phyloP scores from a whole-genome alignment of 768 basidiomycete genomes.

The Suillus hirtellus region DNA sequence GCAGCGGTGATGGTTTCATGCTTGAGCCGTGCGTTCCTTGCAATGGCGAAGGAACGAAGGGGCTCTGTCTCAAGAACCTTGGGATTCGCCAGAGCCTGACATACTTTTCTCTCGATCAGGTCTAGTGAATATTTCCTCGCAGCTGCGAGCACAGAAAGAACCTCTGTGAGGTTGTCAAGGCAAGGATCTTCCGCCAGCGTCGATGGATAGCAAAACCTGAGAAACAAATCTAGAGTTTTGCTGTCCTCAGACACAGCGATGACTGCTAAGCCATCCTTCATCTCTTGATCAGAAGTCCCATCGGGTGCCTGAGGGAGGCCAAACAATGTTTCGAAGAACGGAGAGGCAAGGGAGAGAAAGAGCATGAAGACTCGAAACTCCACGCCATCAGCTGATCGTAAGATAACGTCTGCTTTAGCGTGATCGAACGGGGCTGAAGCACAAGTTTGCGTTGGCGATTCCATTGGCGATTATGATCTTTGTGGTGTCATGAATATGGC shows the following conservation, averaged over 20 bases:
- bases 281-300: constrained; percentile 7
- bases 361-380: constrained; percentile 28
- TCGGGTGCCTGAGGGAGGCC: constrained; percentile 22
- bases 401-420: constrained; percentile 17
- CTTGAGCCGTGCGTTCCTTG: constrained; percentile 24
- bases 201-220: constrained; percentile 29
- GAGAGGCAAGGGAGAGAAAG: constrained; percentile 30
- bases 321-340: constrained; percentile 32
- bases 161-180: constrained; percentile 20
- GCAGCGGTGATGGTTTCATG: constrained; percentile 27
- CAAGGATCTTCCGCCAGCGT: constrained; percentile 21
- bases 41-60: constrained; percentile 29
- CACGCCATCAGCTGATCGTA: constrained; percentile 23
- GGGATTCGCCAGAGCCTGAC: constrained; percentile 19
- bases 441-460: neutral
- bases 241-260: constrained; percentile 23
- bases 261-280: constrained; percentile 11
- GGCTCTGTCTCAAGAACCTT: constrained; percentile 18
- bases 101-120: constrained; percentile 16
- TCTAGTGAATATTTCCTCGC: constrained; percentile 29
- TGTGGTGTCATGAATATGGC: neutral
- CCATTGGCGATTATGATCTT: constrained; percentile 3
- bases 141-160: constrained; percentile 19
- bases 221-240: constrained; percentile 17
- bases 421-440: constrained; percentile 12